phyloP scores from a whole-genome alignment of 306 rosid species.

The Glycine latifolia region DNA sequence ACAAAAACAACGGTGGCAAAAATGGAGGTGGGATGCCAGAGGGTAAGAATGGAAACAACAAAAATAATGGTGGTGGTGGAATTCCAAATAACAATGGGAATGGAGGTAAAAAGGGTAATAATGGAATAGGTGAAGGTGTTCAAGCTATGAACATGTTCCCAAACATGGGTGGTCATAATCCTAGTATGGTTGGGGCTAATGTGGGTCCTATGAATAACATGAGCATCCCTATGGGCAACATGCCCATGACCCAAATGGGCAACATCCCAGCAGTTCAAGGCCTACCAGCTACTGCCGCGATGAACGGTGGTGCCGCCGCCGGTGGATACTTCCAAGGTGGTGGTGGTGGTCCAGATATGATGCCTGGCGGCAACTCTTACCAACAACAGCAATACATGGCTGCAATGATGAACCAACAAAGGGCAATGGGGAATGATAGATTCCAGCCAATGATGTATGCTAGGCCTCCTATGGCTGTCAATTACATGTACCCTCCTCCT shows the following conservation, averaged over 20 bases:
- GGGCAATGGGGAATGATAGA: constrained; percentile 70
- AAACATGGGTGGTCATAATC: constrained; percentile 46
- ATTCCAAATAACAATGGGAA: constrained; percentile 33
- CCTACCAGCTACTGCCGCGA: constrained; percentile 59
- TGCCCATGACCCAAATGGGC: constrained; percentile 44
- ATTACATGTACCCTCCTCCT: constrained; percentile 61
- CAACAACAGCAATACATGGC: constrained; percentile 73
- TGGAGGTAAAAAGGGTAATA: constrained; percentile 50
- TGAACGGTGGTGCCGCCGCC: constrained; percentile 38
- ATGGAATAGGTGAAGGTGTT: constrained; percentile 41
- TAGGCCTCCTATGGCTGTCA: constrained; percentile 67
- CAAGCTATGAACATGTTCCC: constrained; percentile 47
- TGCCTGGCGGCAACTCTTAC: constrained; percentile 45
- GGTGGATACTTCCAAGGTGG: constrained; percentile 55
- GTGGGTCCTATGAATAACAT: constrained; percentile 60
- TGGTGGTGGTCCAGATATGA: constrained; percentile 41
- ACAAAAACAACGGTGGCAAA: constrained; percentile 33
- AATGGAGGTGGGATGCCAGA: constrained; percentile 41
- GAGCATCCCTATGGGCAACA: constrained; percentile 48
- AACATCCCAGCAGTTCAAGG: constrained; percentile 80
- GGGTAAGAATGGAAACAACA: constrained; percentile 46
- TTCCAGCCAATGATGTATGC: constrained; percentile 90
- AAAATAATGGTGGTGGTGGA: constrained; percentile 22
- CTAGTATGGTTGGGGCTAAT: constrained; percentile 50
- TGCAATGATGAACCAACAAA: constrained; percentile 82